Evolutionary conservation across 75 land plant species (phyloP).

Genomic region (Pinus tabuliformis): DNA sequence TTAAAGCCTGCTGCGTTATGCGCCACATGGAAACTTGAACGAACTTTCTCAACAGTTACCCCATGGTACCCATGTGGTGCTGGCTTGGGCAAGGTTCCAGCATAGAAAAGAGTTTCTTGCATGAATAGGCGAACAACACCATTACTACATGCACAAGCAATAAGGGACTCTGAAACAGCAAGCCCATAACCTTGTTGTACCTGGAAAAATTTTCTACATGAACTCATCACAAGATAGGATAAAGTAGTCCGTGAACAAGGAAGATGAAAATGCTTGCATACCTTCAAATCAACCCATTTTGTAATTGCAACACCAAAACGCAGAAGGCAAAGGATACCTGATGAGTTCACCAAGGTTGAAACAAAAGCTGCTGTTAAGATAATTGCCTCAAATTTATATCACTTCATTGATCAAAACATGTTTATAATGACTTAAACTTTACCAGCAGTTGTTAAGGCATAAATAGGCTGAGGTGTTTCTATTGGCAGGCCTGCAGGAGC

Average conservation of each 20-base stretch:
- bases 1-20: conserved; percentile 24
- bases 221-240: not conserved
- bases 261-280: conserved; percentile 11
- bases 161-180: conserved; percentile 41
- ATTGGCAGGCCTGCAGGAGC: conserved; percentile 3
- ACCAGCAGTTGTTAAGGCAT: conserved; percentile 71
- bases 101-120: conserved; percentile 44
- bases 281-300: conserved; percentile 75
- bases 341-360: not conserved
- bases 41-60: conserved; percentile 20
- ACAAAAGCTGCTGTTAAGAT: not conserved
- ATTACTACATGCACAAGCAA: conserved; percentile 80
- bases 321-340: conserved; percentile 61
- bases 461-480: conserved; percentile 43
- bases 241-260: not conserved
- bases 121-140: conserved; percentile 60
- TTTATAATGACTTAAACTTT: not conserved
- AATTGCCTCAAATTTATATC: not conserved
- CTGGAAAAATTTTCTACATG: conserved; percentile 26
- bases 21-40: conserved; percentile 23
- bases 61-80: conserved; percentile 34
- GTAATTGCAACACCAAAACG: conserved; percentile 49
- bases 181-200: conserved; percentile 56
- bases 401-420: not conserved
- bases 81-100: conserved; percentile 51